Base-by-base conservation (phyloP, 768 basidiomycete genomes). In the Tricholoma matsutake region DNA sequence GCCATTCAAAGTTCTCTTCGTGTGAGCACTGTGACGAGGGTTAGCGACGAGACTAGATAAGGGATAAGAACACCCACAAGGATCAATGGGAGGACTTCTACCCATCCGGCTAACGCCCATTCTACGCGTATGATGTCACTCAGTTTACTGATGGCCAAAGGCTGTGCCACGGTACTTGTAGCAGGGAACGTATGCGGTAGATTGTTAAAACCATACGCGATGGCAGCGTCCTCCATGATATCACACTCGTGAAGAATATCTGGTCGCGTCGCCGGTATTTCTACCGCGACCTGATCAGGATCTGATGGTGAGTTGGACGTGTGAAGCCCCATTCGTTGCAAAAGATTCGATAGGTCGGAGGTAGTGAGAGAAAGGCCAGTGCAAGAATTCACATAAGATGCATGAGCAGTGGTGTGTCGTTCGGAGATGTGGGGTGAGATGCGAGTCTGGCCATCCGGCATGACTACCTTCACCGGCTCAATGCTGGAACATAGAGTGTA, bases 171-270 rank as follows among this genome's bases (percentile, higher is more conserved):
- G 6, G 97, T 98, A 72, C 89, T 96, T 16, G 96, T 97, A 6
- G 86, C 77, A 1, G 97, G 97, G 85, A 99, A 95, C 13, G 86
- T 87, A 67, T 92, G 84, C 1, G 94, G 92, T 28, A 99, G 82
- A 68, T 96, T 97, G 79, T 99, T 98, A 81, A 94, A 98, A 1
- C 97, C 97, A 70, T 96, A 97, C 0, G 95, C 97, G 65, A 99
- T 92, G 9, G 97, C 97, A 2, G 90, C 94, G 64, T 99, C 97
- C 72, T 99, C 97, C 88, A 99, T 91, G 71, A 98, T 84, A 71
- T 99, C 97, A 69, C 96, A 97, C 73, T 98, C 95, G 71, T 99
- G 97, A 58, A 99, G 78, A 65, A 99, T 98, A 71, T 99, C 97
- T 1, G 97, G 95, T 37, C 97, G 86, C n/a, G 95, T 98, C n/a